phyloP scores from a whole-genome alignment of 257 asterid genomes.

The Mentha longifolia region DNA sequence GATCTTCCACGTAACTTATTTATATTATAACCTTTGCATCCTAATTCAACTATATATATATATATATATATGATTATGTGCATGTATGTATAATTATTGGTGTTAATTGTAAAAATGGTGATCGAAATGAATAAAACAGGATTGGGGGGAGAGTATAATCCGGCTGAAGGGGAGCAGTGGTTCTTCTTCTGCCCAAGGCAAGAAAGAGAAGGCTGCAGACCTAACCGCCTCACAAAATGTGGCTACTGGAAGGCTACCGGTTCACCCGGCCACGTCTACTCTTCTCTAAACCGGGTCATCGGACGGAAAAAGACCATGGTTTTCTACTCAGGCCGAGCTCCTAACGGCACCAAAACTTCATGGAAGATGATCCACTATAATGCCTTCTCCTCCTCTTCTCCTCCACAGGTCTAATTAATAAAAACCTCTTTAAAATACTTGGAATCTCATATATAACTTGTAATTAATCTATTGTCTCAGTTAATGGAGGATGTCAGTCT shows the following conservation, averaged over 20 bases:
- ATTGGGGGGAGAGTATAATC: slow-evolving; percentile 45
- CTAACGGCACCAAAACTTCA: neutral
- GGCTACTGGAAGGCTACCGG: slow-evolving; percentile 9
- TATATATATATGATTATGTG: too few species aligned
- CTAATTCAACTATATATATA: too few species aligned
- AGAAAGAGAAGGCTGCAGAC: neutral
- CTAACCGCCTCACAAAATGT: neutral
- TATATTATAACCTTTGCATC: too few species aligned
- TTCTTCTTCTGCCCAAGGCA: neutral
- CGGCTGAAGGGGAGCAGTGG: slow-evolving; percentile 44
- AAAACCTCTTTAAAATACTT: too few species aligned
- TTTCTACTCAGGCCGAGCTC: neutral
- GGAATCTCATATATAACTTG: neutral
- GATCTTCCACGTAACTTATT: neutral
- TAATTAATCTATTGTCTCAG: slow-evolving; percentile 25
- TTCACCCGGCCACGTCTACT: neutral
- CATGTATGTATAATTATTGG: too few species aligned
- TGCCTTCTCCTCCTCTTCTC: neutral
- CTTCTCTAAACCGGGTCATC: neutral
- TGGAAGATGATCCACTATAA: slow-evolving; percentile 3
- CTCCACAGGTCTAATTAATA: neutral
- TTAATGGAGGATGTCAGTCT: slow-evolving; percentile 45
- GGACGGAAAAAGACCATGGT: neutral
- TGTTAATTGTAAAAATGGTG: too few species aligned
- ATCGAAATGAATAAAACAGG: slow-evolving; percentile 4